Conservation (phyloP, 371 early-diverging fungal genomes). For the Mortierella sp. region DNA sequence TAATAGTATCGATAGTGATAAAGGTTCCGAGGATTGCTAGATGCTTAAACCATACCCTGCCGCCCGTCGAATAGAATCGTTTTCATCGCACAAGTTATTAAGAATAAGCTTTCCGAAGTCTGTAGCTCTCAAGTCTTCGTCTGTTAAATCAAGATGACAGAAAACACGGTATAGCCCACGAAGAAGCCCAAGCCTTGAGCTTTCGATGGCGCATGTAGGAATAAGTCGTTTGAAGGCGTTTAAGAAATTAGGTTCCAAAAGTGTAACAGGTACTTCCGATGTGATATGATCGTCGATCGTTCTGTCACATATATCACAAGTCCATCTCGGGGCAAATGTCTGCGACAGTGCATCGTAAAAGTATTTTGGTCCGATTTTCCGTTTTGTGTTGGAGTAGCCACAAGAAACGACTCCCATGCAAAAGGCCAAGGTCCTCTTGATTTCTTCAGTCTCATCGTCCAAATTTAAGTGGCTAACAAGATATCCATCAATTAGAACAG, state of each 20-base stretch:
- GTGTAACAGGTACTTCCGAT: neutral
- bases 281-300: neutral
- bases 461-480: constrained; percentile 14
- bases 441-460: constrained; percentile 21
- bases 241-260: constrained; percentile 14
- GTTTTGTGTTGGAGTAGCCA: constrained; percentile 9
- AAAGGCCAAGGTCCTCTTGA: constrained; percentile 17
- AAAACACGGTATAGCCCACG: constrained; percentile 34
- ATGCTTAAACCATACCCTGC: constrained; percentile 30
- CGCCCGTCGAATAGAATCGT: constrained; percentile 6
- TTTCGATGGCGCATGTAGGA: constrained; percentile 1
- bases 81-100: constrained; percentile 12
- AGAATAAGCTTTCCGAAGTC: constrained; percentile 36
- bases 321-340: neutral
- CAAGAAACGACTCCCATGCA: constrained; percentile 40
- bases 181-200: constrained; percentile 24
- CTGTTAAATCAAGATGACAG: constrained; percentile 21
- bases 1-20: neutral
- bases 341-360: constrained; percentile 15
- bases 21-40: neutral
- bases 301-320: constrained; percentile 9
- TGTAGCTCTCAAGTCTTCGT: constrained; percentile 10
- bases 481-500: neutral
- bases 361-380: constrained; percentile 6
- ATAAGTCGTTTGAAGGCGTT: constrained; percentile 31